Evolutionary conservation across 805 yeast genomes (phyloP), one percentile per base, ranked within the genome.

Genomic region (Kluyveromyces aestuarii): DNA sequence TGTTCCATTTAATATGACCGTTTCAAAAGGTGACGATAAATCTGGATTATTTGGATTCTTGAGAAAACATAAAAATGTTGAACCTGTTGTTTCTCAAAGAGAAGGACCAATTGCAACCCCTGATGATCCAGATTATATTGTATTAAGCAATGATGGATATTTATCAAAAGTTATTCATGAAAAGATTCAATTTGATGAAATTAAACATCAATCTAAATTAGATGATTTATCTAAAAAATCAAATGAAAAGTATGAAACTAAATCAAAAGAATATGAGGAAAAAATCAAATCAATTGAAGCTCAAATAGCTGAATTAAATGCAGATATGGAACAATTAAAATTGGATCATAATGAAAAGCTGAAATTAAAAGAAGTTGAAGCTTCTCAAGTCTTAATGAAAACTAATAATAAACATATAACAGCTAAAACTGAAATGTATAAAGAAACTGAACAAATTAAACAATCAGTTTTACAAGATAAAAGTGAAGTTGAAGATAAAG

Each of bases 81-180:
- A 17, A 30, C n/a, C 27, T 16, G 37, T 41, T 25, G 36, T n/a
- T 27, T 14, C 39, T 14, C 39, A 25, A n/a, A 41, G 42, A 10
- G 50, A 50, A 19, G 49, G 46, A 35, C 64, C 62, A 27, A 48
- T 54, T 13, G 67, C 68, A 2, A 55, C 64, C 14, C 64, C 66
- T 4, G 59, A 63, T 16, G 59, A 61, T 19, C 63, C 61, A 6
- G 69, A 64, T 50, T 36, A 47, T 18, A 50, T 64, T 5, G 61
- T 62, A 8, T 60, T 55, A 30, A 56, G 62, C 1, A 53, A 51
- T 10, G 53, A 56, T 8, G 62, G 64, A 8, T 50, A 57, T 45
- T 41, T 64, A 10, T 60, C 67, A 5, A 62, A 60, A 47, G 59
- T 62, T 1, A 54, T 64, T 5, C 59, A 60, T 46, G 68, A 64